A percentile compares a stretch with the other conserved stretches of the same genome.
Evolutionary conservation across 148 eudicot genomes (phyloP).

Genomic region (Polygonum aviculare): DNA sequence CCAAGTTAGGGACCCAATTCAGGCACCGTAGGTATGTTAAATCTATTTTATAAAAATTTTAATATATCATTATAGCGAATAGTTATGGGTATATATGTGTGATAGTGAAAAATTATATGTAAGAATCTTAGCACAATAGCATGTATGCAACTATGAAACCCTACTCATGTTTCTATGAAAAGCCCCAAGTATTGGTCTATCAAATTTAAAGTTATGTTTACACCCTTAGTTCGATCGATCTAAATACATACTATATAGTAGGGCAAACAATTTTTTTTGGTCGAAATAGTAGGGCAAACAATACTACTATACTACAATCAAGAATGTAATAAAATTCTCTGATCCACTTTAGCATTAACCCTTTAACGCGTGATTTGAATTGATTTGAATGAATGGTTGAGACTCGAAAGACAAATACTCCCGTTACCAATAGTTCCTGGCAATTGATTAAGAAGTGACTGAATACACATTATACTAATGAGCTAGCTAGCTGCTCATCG

Average conservation of each 20-base stretch:
- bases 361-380: neutral
- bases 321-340: no score
- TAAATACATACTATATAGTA: neutral
- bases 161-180: neutral
- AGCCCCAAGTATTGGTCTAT: neutral
- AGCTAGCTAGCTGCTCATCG: neutral
- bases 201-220: neutral
- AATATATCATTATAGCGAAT: no score
- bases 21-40: constrained; percentile 5
- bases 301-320: no score
- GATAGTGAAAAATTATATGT: neutral
- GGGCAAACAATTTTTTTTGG: neutral
- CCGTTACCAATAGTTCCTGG: neutral
- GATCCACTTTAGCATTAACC: no score
- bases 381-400: neutral
- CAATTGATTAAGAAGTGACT: neutral
- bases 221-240: neutral
- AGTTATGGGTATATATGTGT: neutral
- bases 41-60: neutral
- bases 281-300: neutral
- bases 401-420: neutral
- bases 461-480: neutral
- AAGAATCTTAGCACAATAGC: neutral
- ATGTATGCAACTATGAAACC: neutral
- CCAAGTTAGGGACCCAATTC: neutral